Conservation (phyloP, 306 rosid genomes). For the Quercus glauca region DNA sequence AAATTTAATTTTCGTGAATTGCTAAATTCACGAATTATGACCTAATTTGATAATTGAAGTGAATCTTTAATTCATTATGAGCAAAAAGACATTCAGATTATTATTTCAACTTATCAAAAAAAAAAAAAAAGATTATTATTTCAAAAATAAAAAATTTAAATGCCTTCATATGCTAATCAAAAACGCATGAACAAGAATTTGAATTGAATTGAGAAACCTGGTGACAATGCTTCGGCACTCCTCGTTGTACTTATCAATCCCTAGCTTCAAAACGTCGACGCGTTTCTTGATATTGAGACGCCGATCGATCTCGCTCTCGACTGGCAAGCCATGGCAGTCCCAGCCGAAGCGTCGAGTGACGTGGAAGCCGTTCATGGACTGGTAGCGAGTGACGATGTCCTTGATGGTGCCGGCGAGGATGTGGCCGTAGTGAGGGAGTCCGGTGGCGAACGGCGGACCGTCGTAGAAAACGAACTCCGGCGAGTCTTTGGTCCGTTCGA, state of each 20-base stretch:
- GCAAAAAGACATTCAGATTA: too few relatives aligned
- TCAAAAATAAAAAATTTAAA: too few relatives aligned
- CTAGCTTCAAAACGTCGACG: conserved; percentile 67
- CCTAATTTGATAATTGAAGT: too few relatives aligned
- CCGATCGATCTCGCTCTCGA: conserved; percentile 82
- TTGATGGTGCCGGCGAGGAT: conserved; percentile 94
- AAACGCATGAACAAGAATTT: too few relatives aligned
- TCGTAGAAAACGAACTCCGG: conserved; percentile 92
- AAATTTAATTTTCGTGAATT: too few relatives aligned
- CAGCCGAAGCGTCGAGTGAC: conserved; percentile 98
- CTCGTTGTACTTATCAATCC: conserved; percentile 81
- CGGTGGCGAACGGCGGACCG: conserved; percentile 98
- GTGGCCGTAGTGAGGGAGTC: conserved; percentile 98
- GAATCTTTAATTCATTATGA: too few relatives aligned
- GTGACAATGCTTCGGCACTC: conserved; percentile 80
- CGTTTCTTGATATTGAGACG: conserved; percentile 70
- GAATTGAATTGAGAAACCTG: not conserved
- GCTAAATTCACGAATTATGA: too few relatives aligned
- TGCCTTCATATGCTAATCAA: too few relatives aligned
- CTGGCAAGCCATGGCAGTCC: conserved; percentile 98
- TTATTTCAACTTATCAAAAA: too few relatives aligned
- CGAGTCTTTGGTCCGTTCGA: conserved; percentile 48
- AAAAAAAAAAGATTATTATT: too few relatives aligned
- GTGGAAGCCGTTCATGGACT: conserved; percentile 80
- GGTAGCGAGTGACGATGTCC: conserved; percentile 89